phyloP scores from a whole-genome alignment of 1,284 basidiomycete genomes.

The Cryptococcus sp. region DNA sequence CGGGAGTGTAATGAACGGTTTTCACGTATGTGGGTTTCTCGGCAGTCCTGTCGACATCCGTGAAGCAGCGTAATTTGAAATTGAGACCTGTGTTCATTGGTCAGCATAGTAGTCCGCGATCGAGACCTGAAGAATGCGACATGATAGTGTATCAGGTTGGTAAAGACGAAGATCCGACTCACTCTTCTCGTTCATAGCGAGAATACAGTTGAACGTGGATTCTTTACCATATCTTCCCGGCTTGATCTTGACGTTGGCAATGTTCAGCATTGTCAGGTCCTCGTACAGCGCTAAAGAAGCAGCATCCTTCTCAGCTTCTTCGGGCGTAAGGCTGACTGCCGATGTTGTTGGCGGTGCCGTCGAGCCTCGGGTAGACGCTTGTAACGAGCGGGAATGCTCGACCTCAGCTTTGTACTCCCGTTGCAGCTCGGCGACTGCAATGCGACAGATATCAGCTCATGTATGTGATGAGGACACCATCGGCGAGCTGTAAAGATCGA shows the following conservation, averaged over 20 bases:
- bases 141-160: background rate
- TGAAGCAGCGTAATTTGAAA: constrained; percentile 47
- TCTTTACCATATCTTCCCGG: constrained; percentile 39
- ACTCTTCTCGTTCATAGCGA: constrained; percentile 42
- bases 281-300: constrained; percentile 46
- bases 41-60: constrained; percentile 27
- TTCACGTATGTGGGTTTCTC: constrained; percentile 11
- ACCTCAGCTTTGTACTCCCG: constrained; percentile 48
- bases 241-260: constrained; percentile 41
- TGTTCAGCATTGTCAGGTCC: constrained; percentile 46
- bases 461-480: background rate
- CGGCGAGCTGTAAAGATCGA: background rate
- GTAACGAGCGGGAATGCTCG: constrained; percentile 38
- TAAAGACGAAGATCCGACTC: constrained; percentile 18
- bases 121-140: background rate
- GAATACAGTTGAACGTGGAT: constrained; percentile 44
- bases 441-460: background rate
- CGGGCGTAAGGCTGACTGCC: constrained; percentile 16
- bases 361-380: constrained; percentile 15
- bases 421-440: constrained; percentile 34
- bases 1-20: constrained; percentile 19
- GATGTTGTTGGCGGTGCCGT: constrained; percentile 14
- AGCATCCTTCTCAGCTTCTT: constrained; percentile 41
- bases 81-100: constrained; percentile 32
- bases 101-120: background rate